Conservation (phyloP, 2,329 filamentous ascomycete genomes). For the Botrytis pseudocinerea region DNA sequence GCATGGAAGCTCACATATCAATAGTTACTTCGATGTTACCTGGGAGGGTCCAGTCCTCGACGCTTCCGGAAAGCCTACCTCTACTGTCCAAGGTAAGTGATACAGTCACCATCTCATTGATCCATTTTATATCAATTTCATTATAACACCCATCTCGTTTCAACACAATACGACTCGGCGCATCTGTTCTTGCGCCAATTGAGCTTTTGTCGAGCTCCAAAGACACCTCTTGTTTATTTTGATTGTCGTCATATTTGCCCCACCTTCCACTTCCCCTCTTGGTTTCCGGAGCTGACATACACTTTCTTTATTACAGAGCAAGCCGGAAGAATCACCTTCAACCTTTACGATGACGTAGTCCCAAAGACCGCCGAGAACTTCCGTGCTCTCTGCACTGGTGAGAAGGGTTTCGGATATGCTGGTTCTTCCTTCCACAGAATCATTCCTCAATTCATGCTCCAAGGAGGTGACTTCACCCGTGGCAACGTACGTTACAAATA, state of each 20-base stretch:
- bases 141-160: background rate
- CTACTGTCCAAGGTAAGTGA: conserved; percentile 59
- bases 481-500: conserved; percentile 67
- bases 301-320: conserved; percentile 52
- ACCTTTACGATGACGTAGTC: conserved; percentile 75
- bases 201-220: conserved; percentile 22
- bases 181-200: background rate
- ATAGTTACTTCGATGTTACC: conserved; percentile 69
- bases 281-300: conserved; percentile 33
- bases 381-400: conserved; percentile 81
- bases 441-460: conserved; percentile 92
- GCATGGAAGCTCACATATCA: conserved; percentile 30
- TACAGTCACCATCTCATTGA: conserved; percentile 10
- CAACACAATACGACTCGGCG: background rate
- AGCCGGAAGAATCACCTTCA: conserved; percentile 79
- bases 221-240: conserved; percentile 25
- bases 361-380: conserved; percentile 98
- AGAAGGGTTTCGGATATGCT: conserved; percentile 81
- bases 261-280: conserved; percentile 24
- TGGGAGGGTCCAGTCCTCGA: conserved; percentile 74
- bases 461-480: conserved; percentile 94
- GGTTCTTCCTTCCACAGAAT: conserved; percentile 88
- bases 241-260: conserved; percentile 29
- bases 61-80: conserved; percentile 56
- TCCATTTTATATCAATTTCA: conserved; percentile 21